A percentile compares a stretch with the other conserved stretches of the same genome.
phyloP scores from a whole-genome alignment of 2,329 filamentous ascomycete genomes.

The Leptosphaerulina australis region DNA sequence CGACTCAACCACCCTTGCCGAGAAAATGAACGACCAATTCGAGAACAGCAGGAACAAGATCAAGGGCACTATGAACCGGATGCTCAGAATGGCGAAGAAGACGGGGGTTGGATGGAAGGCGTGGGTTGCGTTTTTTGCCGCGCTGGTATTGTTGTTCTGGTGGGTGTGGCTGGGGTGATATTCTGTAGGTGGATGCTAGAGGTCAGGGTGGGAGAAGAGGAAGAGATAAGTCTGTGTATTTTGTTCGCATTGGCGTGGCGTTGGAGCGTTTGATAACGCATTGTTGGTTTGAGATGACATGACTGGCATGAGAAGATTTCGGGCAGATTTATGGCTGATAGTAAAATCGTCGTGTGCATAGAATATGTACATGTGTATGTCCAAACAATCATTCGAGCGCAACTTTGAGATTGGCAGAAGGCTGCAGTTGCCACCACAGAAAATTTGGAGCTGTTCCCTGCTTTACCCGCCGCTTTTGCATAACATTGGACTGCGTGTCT shows the following conservation, averaged over 20 bases:
- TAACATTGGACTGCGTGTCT: constrained; percentile 1
- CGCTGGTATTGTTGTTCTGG: constrained; percentile 80
- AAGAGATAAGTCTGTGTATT: background rate
- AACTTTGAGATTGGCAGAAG: background rate
- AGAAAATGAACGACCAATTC: constrained; percentile 96
- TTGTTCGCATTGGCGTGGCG: constrained; percentile 17
- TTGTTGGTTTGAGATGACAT: background rate
- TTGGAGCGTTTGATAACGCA: constrained; percentile 4
- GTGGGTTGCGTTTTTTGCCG: constrained; percentile 88
- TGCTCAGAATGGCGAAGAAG: constrained; percentile 92
- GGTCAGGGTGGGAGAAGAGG: background rate
- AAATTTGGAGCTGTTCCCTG: background rate
- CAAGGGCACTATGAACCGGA: constrained; percentile 92
- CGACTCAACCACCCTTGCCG: constrained; percentile 82
- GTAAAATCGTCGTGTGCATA: no score
- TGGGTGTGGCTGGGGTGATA: constrained; percentile 77
- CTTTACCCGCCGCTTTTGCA: background rate
- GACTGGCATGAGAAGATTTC: background rate
- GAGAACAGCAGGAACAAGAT: constrained; percentile 82
- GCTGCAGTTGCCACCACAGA: background rate
- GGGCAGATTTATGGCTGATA: background rate
- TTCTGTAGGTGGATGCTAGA: background rate
- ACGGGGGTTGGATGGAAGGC: constrained; percentile 96
- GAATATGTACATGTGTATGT: background rate
- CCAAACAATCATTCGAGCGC: background rate